A percentile compares a stretch with the other conserved stretches of the same genome.
Conservation (phyloP, 257 asterid genomes). For the Anisodus tanguticus region DNA sequence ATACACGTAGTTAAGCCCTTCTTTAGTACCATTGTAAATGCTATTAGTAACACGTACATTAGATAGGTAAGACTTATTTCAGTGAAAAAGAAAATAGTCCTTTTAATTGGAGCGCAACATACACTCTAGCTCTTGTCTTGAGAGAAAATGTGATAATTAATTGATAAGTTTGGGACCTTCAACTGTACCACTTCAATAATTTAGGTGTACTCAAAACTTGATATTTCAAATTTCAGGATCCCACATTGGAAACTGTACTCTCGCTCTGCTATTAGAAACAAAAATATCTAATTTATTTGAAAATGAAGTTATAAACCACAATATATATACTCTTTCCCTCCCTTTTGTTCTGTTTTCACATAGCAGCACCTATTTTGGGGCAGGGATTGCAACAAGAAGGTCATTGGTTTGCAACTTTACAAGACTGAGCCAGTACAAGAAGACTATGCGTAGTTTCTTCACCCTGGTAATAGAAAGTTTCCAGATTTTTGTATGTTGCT, state of each 20-base stretch:
- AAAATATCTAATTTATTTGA: background rate
- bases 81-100: background rate
- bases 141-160: constrained; percentile 1
- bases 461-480: constrained; percentile 42
- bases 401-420: constrained; percentile 50
- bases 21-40: background rate
- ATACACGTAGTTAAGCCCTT: background rate
- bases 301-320: background rate
- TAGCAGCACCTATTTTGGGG: constrained; percentile 5
- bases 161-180: background rate
- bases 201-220: background rate
- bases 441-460: constrained; percentile 53
- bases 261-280: background rate
- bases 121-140: background rate
- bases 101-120: background rate
- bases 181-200: constrained; percentile 22
- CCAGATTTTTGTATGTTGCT: constrained; percentile 46
- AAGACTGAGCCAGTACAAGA: constrained; percentile 42
- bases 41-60: background rate
- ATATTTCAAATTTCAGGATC: background rate
- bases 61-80: background rate
- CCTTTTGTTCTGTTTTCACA: background rate
- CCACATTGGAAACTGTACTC: background rate
- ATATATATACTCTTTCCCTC: background rate
- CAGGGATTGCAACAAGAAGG: constrained; percentile 58